phyloP scores from a whole-genome alignment of 2,329 filamentous ascomycete genomes.

The Hansfordia pulvinata region DNA sequence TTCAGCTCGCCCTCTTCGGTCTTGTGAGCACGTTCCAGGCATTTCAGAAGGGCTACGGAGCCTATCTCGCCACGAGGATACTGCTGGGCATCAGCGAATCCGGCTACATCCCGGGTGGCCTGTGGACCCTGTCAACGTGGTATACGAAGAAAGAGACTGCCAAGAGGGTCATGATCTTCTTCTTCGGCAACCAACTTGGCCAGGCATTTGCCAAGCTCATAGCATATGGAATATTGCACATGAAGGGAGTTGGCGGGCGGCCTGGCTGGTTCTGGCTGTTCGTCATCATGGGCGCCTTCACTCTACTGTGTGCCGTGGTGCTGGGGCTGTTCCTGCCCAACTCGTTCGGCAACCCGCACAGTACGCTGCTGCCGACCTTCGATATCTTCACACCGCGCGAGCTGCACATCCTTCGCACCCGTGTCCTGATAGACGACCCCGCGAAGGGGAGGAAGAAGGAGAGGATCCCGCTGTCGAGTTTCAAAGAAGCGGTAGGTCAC shows the following conservation, averaged over 20 bases:
- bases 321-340: conserved; percentile 29
- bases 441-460: conserved; percentile 34
- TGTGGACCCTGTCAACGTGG: conserved; percentile 39
- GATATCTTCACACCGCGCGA: conserved; percentile 23
- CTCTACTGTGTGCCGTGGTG: conserved; percentile 26
- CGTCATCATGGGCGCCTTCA: conserved; percentile 36
- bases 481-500: conserved; percentile 25
- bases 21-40: conserved; percentile 39
- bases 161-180: conserved; percentile 39
- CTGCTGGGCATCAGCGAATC: conserved; percentile 38
- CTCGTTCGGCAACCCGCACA: conserved; percentile 26
- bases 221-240: conserved; percentile 32
- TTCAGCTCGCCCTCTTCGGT: conserved; percentile 38
- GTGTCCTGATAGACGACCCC: conserved; percentile 27
- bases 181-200: conserved; percentile 40
- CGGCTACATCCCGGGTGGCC: conserved; percentile 38
- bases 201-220: conserved; percentile 25
- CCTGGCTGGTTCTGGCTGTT: conserved; percentile 47
- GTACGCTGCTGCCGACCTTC: conserved; percentile 22
- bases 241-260: conserved; percentile 30
- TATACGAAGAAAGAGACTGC: conserved; percentile 37
- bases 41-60: conserved; percentile 30
- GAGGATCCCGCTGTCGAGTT: conserved; percentile 26
- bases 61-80: conserved; percentile 34
- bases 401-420: conserved; percentile 24